A percentile compares a stretch with the other conserved stretches of the same genome.
phyloP scores from a whole-genome alignment of 1,284 basidiomycete species.

The Marasmius fiardii region DNA sequence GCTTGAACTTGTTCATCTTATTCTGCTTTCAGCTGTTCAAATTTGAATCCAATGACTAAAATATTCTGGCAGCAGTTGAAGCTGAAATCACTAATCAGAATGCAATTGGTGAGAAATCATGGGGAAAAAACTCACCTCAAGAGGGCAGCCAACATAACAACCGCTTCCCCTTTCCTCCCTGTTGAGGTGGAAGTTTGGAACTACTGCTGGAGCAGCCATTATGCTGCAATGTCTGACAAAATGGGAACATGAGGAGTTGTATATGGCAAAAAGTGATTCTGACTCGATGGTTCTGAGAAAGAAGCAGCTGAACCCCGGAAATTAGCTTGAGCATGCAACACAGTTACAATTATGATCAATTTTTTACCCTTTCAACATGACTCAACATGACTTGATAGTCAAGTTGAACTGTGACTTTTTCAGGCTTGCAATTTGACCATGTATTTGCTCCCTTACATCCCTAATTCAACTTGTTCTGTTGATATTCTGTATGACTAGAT shows the following conservation, averaged over 20 bases:
- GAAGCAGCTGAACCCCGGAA: constrained; percentile 26
- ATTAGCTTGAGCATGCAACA: background rate
- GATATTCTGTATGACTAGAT: no score
- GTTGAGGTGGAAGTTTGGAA: constrained; percentile 29
- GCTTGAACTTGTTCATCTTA: constrained; percentile 81
- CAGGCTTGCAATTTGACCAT: no score
- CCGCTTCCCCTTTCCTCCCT: constrained; percentile 43
- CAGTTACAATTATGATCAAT: background rate
- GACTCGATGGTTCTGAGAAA: constrained; percentile 22
- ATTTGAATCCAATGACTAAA: constrained; percentile 89
- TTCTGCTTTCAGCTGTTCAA: constrained; percentile 86
- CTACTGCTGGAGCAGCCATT: constrained; percentile 21
- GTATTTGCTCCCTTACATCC: no score
- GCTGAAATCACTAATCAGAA: constrained; percentile 35
- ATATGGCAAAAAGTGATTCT: constrained; percentile 28
- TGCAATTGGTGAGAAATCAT: constrained; percentile 7
- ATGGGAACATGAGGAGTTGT: constrained; percentile 14
- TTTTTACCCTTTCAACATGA: no score
- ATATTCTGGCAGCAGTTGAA: constrained; percentile 85
- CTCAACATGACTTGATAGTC: background rate
- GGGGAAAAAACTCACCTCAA: constrained; percentile 57
- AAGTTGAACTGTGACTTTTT: no score
- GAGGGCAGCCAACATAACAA: constrained; percentile 44
- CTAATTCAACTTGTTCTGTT: no score
- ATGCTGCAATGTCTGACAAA: constrained; percentile 12